Conservation (phyloP, 106 monocot species). For the Phalaenopsis equestris region DNA sequence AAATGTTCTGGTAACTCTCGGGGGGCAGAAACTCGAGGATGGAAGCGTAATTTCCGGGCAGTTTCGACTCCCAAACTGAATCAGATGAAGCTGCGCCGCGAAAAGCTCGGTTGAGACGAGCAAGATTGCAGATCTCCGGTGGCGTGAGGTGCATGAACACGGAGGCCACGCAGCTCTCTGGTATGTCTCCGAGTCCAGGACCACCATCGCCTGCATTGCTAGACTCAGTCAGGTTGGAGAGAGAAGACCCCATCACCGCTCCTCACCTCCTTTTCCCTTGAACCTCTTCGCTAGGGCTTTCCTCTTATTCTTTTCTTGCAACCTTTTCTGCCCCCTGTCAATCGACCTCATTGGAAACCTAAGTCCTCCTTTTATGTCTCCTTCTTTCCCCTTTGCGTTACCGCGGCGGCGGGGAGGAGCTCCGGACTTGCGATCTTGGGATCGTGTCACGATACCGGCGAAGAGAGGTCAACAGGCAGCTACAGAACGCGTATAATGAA, state of each 20-base stretch:
- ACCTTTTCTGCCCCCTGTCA: neutral
- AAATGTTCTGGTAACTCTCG: conserved; percentile 2
- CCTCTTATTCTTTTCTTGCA: neutral
- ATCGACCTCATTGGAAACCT: neutral
- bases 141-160: conserved; percentile 41
- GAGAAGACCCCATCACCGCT: conserved; percentile 27
- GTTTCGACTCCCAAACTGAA: conserved; percentile 43
- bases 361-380: neutral
- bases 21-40: conserved; percentile 21
- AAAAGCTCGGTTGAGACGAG: conserved; percentile 49
- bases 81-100: conserved; percentile 44
- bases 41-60: conserved; percentile 24
- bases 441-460: neutral
- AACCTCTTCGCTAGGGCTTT: neutral
- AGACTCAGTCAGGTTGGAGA: conserved; percentile 30
- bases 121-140: conserved; percentile 45
- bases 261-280: neutral
- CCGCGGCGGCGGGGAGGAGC: neutral
- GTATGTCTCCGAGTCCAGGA: conserved; percentile 41
- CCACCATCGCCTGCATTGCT: conserved; percentile 7
- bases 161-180: conserved; percentile 48
- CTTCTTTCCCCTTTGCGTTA: neutral
- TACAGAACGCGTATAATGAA: neutral
- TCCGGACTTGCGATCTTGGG: neutral
- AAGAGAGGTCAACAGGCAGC: neutral